Evolutionary conservation across 2,329 filamentous ascomycete species (phyloP).

Genomic region (Aspergillus ibericus): DNA sequence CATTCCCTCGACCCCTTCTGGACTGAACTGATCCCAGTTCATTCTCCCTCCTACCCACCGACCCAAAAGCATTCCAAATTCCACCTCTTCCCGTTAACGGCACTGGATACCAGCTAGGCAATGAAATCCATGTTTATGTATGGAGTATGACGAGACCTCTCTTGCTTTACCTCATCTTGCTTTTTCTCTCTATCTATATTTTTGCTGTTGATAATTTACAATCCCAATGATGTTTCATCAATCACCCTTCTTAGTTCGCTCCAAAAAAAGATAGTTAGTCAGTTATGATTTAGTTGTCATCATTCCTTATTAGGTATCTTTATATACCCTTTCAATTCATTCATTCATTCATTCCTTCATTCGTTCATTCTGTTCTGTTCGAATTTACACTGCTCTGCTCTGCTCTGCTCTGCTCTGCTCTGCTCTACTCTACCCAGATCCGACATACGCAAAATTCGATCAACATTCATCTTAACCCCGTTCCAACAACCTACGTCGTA

Average conservation of each 20-base stretch:
- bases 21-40: neutral
- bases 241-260: neutral
- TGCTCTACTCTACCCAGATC: no score
- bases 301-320: neutral
- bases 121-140: neutral
- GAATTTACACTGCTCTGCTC: no score
- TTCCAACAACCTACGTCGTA: no score
- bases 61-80: neutral
- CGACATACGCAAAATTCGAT: no score
- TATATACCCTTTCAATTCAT: neutral
- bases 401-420: no score
- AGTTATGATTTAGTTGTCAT: neutral
- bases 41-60: neutral
- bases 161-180: neutral
- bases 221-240: neutral
- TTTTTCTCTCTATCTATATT: neutral
- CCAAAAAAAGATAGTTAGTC: neutral
- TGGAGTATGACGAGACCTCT: neutral
- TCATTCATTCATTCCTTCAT: neutral
- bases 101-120: neutral
- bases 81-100: neutral
- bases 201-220: neutral
- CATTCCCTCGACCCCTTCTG: neutral
- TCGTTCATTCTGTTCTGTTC: neutral
- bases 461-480: no score